Base-by-base conservation (phyloP, 768 basidiomycete species). In the Mrakia frigida region DNA sequence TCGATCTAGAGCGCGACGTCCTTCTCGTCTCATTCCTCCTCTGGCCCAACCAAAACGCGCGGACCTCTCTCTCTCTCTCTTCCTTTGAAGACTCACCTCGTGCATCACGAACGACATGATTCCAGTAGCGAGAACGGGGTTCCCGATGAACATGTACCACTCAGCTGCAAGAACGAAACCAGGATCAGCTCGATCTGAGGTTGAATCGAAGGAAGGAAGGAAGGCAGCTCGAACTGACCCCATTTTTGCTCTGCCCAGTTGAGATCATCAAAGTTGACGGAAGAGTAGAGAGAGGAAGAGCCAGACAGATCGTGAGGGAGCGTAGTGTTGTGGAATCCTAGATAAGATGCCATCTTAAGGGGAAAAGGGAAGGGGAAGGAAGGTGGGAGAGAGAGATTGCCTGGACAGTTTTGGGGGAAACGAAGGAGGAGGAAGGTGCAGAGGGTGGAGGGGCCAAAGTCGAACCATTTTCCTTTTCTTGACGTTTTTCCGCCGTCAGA, bases 101-200 rank as follows among this genome's bases (percentile, higher is more conserved):
- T 99, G 97, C 79, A 98, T 80, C 33, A 96, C 78, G 84, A 99
- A 98, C 79, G 91, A 92, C 88, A 92, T 89, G 74, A 99, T 85
- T 72, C 95, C 95, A 0, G 97, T 99, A 18, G 97, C 97, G 79
- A 98, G 86, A 74, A 94, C 82, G 0, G 94, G 94, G 85, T 96
- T 93, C 74, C 89, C 92, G 67, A 95, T 89, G 86, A 86, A 89
- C 61, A 91, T 84, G 81, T 96, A 98, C 90, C 92, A 97, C 35
- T 70, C 71, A 59, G 72, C 76, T 77, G 67, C 6, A 56, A 53
- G 4, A 23, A 33, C n/a, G 41, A 74, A 7, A 13, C 25, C 25
- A 72, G 35, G 39, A 37, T 41, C 21, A 39, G 74, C 46, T 46
- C 31, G 61, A 16, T 18, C 43, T 46, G n/a, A n/a, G n/a, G n/a